Conservation (phyloP, 2,329 filamentous ascomycete species). For the Sarocladium kiliense region DNA sequence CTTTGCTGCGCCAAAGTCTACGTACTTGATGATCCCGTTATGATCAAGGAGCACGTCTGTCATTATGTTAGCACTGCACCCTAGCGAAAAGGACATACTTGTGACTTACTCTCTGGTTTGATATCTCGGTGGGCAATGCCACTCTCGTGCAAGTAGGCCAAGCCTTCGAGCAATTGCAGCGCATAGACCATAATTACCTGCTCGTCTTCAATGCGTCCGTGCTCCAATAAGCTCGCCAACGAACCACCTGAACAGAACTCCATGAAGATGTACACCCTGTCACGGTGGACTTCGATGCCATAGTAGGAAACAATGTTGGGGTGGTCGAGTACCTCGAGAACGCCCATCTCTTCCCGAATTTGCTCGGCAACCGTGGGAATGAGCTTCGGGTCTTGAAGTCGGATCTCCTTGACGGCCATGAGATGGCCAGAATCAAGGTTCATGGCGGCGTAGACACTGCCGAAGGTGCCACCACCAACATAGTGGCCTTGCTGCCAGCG, state of each 20-base stretch:
- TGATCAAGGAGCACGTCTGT: conserved; percentile 91
- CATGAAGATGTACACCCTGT: conserved; percentile 99
- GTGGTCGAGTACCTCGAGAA: conserved; percentile 91
- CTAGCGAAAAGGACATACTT: not conserved
- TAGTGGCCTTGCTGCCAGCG: conserved; percentile 99
- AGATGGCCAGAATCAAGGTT: conserved; percentile 93
- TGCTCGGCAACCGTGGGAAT: conserved; percentile 92
- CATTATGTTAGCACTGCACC: conserved; percentile 17
- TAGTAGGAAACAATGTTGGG: conserved; percentile 98
- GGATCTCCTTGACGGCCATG: conserved; percentile 99
- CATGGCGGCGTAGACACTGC: conserved; percentile 95
- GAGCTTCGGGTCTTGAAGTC: conserved; percentile 90
- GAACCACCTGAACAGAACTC: conserved; percentile 97
- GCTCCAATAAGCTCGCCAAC: conserved; percentile 81
- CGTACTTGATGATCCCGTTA: conserved; percentile 97
- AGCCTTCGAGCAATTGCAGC: conserved; percentile 85
- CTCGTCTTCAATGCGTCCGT: conserved; percentile 96
- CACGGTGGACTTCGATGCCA: conserved; percentile 94
- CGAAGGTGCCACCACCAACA: conserved; percentile 93
- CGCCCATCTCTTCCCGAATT: conserved; percentile 95
- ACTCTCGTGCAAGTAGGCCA: conserved; percentile 88
- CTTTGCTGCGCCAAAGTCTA: conserved; percentile 96
- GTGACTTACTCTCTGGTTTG: conserved; percentile 84
- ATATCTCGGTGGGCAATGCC: conserved; percentile 95
- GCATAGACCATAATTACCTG: conserved; percentile 97